Conservation (phyloP, 1,284 basidiomycete species). For the Tilletia walkeri region DNA sequence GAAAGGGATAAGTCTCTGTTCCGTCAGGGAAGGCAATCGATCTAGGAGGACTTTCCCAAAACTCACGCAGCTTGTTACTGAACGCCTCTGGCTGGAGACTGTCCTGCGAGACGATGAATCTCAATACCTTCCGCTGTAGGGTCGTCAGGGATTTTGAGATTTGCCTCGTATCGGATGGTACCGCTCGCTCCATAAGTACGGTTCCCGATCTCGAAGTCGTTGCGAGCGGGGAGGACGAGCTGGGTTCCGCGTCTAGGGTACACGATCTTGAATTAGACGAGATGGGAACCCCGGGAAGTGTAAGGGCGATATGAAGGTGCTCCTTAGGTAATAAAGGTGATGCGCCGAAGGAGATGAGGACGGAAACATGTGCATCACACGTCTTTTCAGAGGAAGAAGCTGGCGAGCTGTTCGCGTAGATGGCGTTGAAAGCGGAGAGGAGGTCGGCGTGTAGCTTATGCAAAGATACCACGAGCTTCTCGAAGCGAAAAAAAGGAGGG, state of each 20-base stretch:
- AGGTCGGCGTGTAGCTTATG: neutral
- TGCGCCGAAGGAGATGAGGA: slow-evolving; percentile 4
- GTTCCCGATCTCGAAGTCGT: too few relatives aligned
- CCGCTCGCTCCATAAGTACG: too few relatives aligned
- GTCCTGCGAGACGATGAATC: neutral
- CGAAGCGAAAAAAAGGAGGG: neutral
- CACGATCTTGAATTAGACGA: neutral
- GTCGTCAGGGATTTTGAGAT: neutral
- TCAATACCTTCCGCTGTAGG: neutral
- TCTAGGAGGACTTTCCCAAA: neutral
- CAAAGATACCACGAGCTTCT: neutral
- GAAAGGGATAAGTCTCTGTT: neutral
- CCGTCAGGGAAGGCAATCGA: neutral
- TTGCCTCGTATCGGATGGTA: too few relatives aligned
- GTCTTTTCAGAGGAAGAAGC: neutral
- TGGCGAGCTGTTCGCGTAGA: neutral
- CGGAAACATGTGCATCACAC: neutral
- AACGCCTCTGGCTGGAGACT: slow-evolving; percentile 5
- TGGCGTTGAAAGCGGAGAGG: neutral
- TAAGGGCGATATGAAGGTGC: slow-evolving; percentile 1
- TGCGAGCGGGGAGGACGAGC: too few relatives aligned
- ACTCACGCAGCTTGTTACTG: neutral
- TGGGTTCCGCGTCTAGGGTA: neutral
- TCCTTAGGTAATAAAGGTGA: slow-evolving; percentile 1
- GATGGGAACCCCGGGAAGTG: neutral